Conservation (phyloP, 2,329 filamentous ascomycete genomes). For the Tricladium varicosporioides region DNA sequence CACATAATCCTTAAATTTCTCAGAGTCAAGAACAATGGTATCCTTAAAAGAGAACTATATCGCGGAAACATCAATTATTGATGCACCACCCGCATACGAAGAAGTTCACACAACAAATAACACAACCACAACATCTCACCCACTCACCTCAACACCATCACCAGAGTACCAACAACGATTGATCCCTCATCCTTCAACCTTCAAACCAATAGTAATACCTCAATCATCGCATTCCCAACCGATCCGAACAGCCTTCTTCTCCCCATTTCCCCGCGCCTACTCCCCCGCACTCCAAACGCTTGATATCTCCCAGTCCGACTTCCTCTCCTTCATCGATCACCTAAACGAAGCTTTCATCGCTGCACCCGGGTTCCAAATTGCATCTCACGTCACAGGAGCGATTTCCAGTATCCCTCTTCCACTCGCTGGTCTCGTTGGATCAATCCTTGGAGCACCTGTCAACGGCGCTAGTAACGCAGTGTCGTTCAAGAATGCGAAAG, state of each 20-base stretch:
- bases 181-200: not conserved
- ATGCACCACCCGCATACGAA: no score
- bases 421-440: not conserved
- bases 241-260: slow-evolving; percentile 11
- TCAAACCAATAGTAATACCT: not conserved
- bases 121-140: no score
- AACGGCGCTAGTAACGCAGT: not conserved
- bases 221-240: not conserved
- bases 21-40: no score
- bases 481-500: slow-evolving; percentile 4
- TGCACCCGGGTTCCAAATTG: slow-evolving; percentile 3
- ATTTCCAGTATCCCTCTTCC: not conserved
- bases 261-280: slow-evolving; percentile 13
- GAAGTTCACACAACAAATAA: no score
- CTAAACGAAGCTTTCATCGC: slow-evolving; percentile 14
- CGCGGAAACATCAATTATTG: no score
- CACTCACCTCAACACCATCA: no score
- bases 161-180: no score
- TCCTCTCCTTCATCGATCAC: slow-evolving; percentile 14
- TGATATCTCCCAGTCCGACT: slow-evolving; percentile 3
- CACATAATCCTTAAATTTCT: no score
- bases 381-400: slow-evolving; percentile 2
- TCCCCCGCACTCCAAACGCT: not conserved
- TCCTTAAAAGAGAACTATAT: no score
- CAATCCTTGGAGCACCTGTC: not conserved